Base-by-base conservation (phyloP, 371 early-diverging fungal genomes). In the Mortierella sp. region DNA sequence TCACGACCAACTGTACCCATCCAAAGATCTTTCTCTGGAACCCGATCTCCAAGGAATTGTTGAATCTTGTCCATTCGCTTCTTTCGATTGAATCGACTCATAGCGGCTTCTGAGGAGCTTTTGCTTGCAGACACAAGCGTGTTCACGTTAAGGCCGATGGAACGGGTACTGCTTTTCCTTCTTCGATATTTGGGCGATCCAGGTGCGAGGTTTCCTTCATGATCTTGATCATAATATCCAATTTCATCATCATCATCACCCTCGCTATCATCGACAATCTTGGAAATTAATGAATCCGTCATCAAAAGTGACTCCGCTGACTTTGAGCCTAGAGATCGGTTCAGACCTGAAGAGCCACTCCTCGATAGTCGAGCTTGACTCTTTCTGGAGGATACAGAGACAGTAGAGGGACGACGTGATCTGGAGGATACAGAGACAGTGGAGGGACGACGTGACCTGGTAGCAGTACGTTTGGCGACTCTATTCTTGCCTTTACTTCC, bases 51-150 rank as follows among this genome's bases (percentile, higher is more conserved):
- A 39, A 81, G 39, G 49, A 81, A 81, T 59, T 81, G 83, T 11
- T 81, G 83, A 24, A 81, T 81, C 70, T 81, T 81, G 70, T 81
- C 83, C 76, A 76, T 75, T 28, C 63, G 68, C 47, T 76, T 75
- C 73, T 81, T 81, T 51, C 60, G 76, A 24, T 55, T 28, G 68
- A 70, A 69, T 28, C 76, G 72, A n/a, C 59, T 63, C 67, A 66
- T 37, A 12, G 35, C 35, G n/a, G 45, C n/a, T 12, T 62, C 62
- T 6, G 24, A 55, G 12, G 22, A 14, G 24, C 47, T 62, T 16
- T 20, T 37, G 5, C 45, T 45, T 35, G 6, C 12, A 2, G 59
- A 3, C 9, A 35, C 32, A n/a, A 61, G 37, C 16, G 65, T 30
- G n/a, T 49, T 49, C 30, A 39, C 51, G 20, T 60, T 61, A 28